These are phyloP conservation scores for Plasmodium gonderi DNA, from an alignment of 169 alveolate species.

Conservation along the genomic window DNA sequence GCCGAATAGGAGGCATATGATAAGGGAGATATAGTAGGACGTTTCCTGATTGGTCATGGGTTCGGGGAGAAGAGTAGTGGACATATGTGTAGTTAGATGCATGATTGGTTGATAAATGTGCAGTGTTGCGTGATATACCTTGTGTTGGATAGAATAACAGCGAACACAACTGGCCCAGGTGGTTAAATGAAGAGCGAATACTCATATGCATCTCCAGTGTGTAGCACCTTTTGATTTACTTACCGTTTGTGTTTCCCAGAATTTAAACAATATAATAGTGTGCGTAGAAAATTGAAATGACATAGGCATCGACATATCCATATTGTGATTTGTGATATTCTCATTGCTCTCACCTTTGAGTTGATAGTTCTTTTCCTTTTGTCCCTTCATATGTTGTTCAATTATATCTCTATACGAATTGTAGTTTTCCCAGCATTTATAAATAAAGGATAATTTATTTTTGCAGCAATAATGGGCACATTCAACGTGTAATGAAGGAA, in stretches of 20 bases:
- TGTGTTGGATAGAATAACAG: neutral
- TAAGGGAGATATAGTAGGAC: slow-evolving; percentile 27
- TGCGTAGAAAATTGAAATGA: slow-evolving; percentile 52
- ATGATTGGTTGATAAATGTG: no score
- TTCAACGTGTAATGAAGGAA: neutral
- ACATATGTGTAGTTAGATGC: neutral
- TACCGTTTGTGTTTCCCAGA: slow-evolving; percentile 62
- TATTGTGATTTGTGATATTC: neutral
- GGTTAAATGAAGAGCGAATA: no score
- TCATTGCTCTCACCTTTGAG: neutral
- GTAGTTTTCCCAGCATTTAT: slow-evolving; percentile 36
- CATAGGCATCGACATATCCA: slow-evolving; percentile 53
- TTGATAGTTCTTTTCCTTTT: neutral
- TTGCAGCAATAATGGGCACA: slow-evolving; percentile 1
- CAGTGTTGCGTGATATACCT: neutral
- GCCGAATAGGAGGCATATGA: slow-evolving; percentile 37
- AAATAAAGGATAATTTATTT: slow-evolving; percentile 30
- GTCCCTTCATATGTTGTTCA: neutral
- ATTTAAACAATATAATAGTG: slow-evolving; percentile 57
- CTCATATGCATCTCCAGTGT: neutral
- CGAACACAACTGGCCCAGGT: no score
- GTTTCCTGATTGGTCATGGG: neutral
- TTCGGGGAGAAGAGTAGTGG: neutral
- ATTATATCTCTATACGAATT: slow-evolving; percentile 20
- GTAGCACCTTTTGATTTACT: neutral